Evolutionary conservation across 2,329 filamentous ascomycete species (phyloP).

Genomic region (Lachnellula arida): DNA sequence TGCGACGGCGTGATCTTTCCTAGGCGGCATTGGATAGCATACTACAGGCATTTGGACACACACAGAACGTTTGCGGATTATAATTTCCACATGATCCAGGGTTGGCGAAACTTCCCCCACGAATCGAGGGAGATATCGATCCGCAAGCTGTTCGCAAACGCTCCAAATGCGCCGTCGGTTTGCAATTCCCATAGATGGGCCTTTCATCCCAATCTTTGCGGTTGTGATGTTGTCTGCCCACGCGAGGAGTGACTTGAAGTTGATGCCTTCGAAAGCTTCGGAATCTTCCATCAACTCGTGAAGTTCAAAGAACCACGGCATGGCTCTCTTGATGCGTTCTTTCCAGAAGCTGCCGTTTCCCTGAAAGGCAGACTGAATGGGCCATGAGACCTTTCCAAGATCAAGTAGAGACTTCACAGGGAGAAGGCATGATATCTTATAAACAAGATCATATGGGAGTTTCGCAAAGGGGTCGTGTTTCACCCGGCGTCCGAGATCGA

Average conservation of each 20-base stretch:
- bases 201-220: constrained; percentile 19
- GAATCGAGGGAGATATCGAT: neutral
- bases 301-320: constrained; percentile 10
- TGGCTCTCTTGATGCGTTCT: neutral
- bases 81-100: neutral
- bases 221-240: constrained; percentile 4
- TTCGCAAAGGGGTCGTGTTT: constrained; percentile 5
- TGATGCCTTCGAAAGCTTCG: neutral
- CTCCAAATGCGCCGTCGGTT: constrained; percentile 33
- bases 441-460: constrained; percentile 6
- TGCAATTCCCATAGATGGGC: constrained; percentile 29
- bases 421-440: constrained; percentile 3
- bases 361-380: neutral
- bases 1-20: neutral
- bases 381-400: constrained; percentile 3
- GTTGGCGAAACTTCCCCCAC: neutral
- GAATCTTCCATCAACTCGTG: constrained; percentile 1
- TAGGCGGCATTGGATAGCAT: neutral
- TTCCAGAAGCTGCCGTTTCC: constrained; percentile 1
- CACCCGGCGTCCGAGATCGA: neutral
- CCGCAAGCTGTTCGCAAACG: constrained; percentile 3
- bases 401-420: neutral
- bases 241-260: neutral
- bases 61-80: neutral
- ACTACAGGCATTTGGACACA: neutral